Conservation (phyloP, 805 yeast genomes). For the Yamadazyma kitorensis region DNA sequence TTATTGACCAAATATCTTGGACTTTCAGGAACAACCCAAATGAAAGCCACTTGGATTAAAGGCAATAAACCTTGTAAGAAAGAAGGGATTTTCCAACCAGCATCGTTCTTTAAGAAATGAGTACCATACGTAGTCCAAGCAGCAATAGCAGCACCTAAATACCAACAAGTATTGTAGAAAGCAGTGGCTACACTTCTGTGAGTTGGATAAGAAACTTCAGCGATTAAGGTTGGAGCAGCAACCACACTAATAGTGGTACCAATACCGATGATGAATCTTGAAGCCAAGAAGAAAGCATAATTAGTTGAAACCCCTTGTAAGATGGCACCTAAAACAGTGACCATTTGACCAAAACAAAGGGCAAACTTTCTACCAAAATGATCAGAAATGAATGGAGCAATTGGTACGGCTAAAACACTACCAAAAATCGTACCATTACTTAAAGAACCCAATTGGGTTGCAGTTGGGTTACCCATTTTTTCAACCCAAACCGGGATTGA, state of each 20-base stretch:
- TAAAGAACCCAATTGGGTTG: slow-evolving; percentile 38
- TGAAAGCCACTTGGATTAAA: slow-evolving; percentile 30
- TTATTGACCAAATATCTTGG: slow-evolving; percentile 45
- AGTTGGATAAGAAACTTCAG: slow-evolving; percentile 50
- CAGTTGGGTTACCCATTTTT: slow-evolving; percentile 36
- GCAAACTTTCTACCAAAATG: slow-evolving; percentile 38
- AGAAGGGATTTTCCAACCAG: slow-evolving; percentile 57
- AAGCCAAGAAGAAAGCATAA: slow-evolving; percentile 37
- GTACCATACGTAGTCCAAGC: slow-evolving; percentile 53
- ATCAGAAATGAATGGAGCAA: slow-evolving; percentile 31
- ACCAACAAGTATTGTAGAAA: slow-evolving; percentile 52
- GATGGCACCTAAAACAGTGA: slow-evolving; percentile 32
- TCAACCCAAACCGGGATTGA: slow-evolving; percentile 39
- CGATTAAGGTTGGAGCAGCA: slow-evolving; percentile 47
- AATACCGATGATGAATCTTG: slow-evolving; percentile 48
- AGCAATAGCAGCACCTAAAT: slow-evolving; percentile 52
- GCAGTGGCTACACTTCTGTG: slow-evolving; percentile 41
- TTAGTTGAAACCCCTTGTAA: slow-evolving; percentile 36
- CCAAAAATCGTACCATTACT: slow-evolving; percentile 45
- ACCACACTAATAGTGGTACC: slow-evolving; percentile 42
- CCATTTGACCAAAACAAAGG: slow-evolving; percentile 21
- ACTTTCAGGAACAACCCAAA: slow-evolving; percentile 47
- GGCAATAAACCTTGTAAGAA: slow-evolving; percentile 51
- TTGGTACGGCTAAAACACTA: slow-evolving; percentile 24
- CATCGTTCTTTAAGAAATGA: slow-evolving; percentile 18